Base-by-base conservation (phyloP, 2,329 filamentous ascomycete genomes). In the Diaporthe amygdali region DNA sequence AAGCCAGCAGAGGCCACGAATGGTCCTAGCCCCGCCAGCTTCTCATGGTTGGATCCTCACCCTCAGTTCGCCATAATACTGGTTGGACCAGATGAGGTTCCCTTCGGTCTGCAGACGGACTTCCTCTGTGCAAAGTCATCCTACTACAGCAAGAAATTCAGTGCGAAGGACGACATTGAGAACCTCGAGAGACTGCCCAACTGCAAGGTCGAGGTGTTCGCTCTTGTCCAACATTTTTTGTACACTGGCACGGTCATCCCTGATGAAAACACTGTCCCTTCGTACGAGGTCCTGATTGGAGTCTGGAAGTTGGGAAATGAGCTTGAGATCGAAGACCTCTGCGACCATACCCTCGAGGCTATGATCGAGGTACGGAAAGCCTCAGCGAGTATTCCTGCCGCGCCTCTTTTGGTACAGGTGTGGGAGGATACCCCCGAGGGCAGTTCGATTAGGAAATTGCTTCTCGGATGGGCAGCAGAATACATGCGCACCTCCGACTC, bases 361-460 rank as follows among this genome's bases (percentile, higher is more conserved):
- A 91, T 92, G 89, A 78, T 82, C 20, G 87, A 90, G 72, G 87
- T 84, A 72, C 83, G 88, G 39, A 84, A 84, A 15, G 75, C 84
- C 34, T 90, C 88, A 0, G 81, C 84, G 64, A 81, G 82, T 22
- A 91, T 91, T 52, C 90, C 90, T 1, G 85, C 88, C 4, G 88
- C 88, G 0, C 86, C 87, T 2, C 82, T 91, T 1, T 84, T 91
- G 7, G 86, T 91, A 1, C 85, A 88, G 75, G 89, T 90, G 8
- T 91, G 89, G 89, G 85, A 87, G 61, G 88, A 91, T 66, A 90
- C 89, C 0, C 88, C 88, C 0, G 87, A 89, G 74, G 89, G 88
- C 10, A 91, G 89, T 3, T 85, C 87, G 0, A 87, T 92, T 61
- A 84, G 89, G 47, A 83, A 84, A 72, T 85, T 91, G 46, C 84